Conservation (phyloP, 1,284 basidiomycete genomes). For the Malassezia dermatis region DNA sequence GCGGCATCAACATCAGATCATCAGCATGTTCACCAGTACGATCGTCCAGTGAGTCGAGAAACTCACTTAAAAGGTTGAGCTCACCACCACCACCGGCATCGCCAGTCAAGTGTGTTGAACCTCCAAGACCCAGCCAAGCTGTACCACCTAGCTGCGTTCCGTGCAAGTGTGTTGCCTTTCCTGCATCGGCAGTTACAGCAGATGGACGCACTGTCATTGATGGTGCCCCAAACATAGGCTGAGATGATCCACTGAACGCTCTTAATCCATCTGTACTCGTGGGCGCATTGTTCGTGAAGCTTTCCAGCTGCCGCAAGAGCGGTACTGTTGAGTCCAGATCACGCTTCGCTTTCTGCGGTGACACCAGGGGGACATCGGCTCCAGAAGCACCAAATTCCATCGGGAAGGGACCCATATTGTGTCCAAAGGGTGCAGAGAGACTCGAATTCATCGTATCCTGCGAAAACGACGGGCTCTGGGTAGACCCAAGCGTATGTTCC, state of each 20-base stretch:
- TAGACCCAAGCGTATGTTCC: not conserved
- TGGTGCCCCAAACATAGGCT: slow-evolving; percentile 2
- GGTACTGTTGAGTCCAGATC: not conserved
- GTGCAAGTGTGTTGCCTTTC: not conserved
- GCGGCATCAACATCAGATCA: not conserved
- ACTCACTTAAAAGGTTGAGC: slow-evolving; percentile 39
- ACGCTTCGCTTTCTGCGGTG: not conserved
- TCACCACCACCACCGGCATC: slow-evolving; percentile 41
- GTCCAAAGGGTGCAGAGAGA: not conserved
- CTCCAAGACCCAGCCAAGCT: slow-evolving; percentile 40
- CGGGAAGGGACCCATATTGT: not conserved
- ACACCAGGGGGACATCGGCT: not conserved
- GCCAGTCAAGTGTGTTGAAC: slow-evolving; percentile 22
- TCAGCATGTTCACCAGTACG: not conserved
- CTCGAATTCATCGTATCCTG: not conserved
- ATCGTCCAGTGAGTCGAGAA: slow-evolving; percentile 39
- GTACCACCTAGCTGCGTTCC: slow-evolving; percentile 30
- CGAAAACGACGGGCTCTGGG: not conserved
- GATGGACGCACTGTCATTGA: not conserved
- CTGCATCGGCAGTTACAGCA: not conserved
- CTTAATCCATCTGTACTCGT: not conserved
- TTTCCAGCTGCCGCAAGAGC: not conserved
- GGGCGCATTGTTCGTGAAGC: not conserved
- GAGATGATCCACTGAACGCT: not conserved
- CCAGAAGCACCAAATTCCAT: not conserved